phyloP scores from a whole-genome alignment of 2,329 filamentous ascomycete species.

The Neonectria sp. region DNA sequence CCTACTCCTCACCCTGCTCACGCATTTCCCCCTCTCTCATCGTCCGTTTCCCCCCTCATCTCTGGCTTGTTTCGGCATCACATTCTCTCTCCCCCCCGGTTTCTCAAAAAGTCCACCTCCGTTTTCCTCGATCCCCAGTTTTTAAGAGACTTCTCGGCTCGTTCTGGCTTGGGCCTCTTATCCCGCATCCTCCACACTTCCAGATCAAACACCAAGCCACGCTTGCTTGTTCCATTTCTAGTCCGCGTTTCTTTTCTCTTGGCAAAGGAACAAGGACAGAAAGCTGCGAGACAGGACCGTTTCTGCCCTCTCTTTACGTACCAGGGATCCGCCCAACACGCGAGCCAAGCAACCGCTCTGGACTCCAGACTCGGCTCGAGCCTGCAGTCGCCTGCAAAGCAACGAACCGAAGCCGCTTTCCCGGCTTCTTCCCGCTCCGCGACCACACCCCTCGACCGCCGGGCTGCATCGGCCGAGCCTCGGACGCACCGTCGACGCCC shows the following conservation, averaged over 20 bases:
- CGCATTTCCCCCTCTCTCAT: slow-evolving; percentile 15
- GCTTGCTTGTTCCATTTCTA: slow-evolving; percentile 2
- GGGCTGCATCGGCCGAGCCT: slow-evolving; percentile 43
- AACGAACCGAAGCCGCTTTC: slow-evolving; percentile 14
- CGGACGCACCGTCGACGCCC: slow-evolving; percentile 27
- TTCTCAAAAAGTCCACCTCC: slow-evolving; percentile 12
- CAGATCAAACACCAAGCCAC: neutral
- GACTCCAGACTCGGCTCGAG: neutral
- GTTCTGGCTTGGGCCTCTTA: slow-evolving; percentile 7
- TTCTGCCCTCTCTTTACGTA: slow-evolving; percentile 12
- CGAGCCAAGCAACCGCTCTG: neutral
- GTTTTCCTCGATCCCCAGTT: slow-evolving; percentile 2
- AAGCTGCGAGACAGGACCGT: slow-evolving; percentile 4
- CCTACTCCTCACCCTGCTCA: slow-evolving; percentile 10
- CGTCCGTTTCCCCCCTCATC: slow-evolving; percentile 19
- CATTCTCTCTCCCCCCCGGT: slow-evolving; percentile 8
- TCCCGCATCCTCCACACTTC: slow-evolving; percentile 1
- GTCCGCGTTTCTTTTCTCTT: neutral
- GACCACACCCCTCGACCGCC: slow-evolving; percentile 35
- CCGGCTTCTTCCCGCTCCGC: slow-evolving; percentile 39
- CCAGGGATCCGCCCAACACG: slow-evolving; percentile 1
- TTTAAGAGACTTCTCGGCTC: slow-evolving; percentile 7
- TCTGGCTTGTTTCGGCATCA: slow-evolving; percentile 18
- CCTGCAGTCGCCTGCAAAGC: neutral
- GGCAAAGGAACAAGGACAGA: neutral